Base-by-base conservation (phyloP, 1,139 yeast genomes). In the Trichomonascaceae sp. region DNA sequence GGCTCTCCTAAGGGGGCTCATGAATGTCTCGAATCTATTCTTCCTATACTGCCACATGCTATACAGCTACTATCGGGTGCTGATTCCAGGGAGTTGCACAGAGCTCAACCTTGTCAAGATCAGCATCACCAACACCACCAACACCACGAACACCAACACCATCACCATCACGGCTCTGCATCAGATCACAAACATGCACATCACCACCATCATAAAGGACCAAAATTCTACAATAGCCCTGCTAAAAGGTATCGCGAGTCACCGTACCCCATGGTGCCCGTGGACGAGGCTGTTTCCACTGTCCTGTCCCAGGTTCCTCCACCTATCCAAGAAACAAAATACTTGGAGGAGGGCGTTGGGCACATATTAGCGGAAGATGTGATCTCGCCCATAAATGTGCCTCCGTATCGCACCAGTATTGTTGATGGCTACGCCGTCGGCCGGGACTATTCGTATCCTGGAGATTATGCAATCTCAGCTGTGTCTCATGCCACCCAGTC, bases 361-460 rank as follows among this genome's bases (percentile, higher is more conserved):
- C 51, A 52, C 30, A 52, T 64, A 11, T 30, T 65, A 2, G 62
- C 67, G 2, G 62, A 63, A 38, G 67, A 65, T 37, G 41, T 67
- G 4, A 33, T 30, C 26, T 52, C 71, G 1, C 50, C 56, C 0
- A 43, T 52, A 1, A 48, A 57, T 35, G 69, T 67, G 9, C 74
- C 74, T 0, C 52, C 58, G 14, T 67, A 64, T 45, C 46, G 67
- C 4, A 71, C 74, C 1, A 62, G 69, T 37, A 65, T 68, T 26
- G 73, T 68, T 3, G 74, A 68, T 43, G 73, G 74, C 1, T 68
- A 68, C 40, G 73, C 74, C 1, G 67, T 67, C 1, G 40, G 52
- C 3, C n/a, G n/a, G n/a, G 57, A 59, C 36, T 32, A 54, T 1
- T 67, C 64, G 40, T 64, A 69, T 5, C 65, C 69, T 0, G 69